Percentiles rank a stretch among this genome's conserved stretches.
Conservation (phyloP, 208 protist genomes). For the Spironucleus salmonicida region DNA sequence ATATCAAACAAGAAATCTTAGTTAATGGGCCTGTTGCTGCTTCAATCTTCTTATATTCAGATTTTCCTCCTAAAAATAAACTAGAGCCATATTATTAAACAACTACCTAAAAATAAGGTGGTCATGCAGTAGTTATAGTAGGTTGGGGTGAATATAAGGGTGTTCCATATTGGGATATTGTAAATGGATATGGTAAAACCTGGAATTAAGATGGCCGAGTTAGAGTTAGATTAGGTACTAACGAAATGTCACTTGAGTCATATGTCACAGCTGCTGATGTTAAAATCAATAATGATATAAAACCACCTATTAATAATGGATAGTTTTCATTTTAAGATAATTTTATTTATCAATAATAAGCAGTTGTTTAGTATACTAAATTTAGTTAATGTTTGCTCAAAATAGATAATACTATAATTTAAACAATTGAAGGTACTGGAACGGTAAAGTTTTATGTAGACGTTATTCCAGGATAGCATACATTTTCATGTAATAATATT, state of each 20-base stretch:
- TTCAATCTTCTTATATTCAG: neutral
- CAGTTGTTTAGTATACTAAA: too few relatives aligned
- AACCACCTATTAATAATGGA: too few relatives aligned
- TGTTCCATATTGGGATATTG: constrained; percentile 10
- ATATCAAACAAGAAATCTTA: constrained; percentile 9
- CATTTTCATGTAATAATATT: too few relatives aligned
- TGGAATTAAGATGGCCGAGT: neutral
- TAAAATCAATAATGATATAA: too few relatives aligned
- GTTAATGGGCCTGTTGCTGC: constrained; percentile 1
- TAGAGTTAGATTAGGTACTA: neutral
- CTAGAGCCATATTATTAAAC: neutral
- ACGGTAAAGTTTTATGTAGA: too few relatives aligned
- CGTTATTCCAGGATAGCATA: too few relatives aligned
- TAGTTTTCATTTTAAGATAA: too few relatives aligned
- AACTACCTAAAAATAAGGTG: neutral
- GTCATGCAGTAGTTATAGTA: neutral
- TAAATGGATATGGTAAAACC: neutral
- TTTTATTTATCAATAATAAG: too few relatives aligned
- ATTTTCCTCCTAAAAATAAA: neutral
- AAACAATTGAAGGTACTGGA: too few relatives aligned
- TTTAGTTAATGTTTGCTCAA: too few relatives aligned
- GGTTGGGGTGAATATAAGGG: constrained; percentile 7
- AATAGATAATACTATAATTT: too few relatives aligned
- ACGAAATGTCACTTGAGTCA: neutral
- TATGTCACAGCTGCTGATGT: too few relatives aligned